Conservation (phyloP, 75 land plant genomes). For the Pinus tabuliformis region DNA sequence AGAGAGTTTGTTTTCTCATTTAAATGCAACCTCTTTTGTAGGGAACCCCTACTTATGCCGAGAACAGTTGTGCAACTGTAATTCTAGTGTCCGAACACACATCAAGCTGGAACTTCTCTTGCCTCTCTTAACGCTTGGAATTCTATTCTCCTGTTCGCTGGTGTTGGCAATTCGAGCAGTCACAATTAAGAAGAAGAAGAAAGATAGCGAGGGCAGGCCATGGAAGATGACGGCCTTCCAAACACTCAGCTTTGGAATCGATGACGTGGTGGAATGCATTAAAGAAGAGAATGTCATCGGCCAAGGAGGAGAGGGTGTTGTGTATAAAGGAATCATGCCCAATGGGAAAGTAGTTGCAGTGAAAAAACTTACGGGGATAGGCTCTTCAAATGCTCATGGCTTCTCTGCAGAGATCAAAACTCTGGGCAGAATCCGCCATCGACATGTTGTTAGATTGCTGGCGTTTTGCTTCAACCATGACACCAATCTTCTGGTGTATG, state of each 20-base stretch:
- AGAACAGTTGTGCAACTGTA: slow-evolving; percentile 5
- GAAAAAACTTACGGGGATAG: slow-evolving; percentile 52
- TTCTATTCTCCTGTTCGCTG: slow-evolving; percentile 27
- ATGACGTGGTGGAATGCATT: slow-evolving; percentile 57
- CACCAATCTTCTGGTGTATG: slow-evolving; percentile 61
- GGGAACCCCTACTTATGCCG: slow-evolving; percentile 48
- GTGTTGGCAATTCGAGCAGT: slow-evolving; percentile 23
- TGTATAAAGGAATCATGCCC: slow-evolving; percentile 68
- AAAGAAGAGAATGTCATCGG: slow-evolving; percentile 78
- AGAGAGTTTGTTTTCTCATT: neutral
- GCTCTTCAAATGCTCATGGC: slow-evolving; percentile 48
- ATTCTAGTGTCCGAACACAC: no score
- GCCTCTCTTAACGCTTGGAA: slow-evolving; percentile 28
- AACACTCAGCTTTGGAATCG: slow-evolving; percentile 47
- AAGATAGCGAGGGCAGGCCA: slow-evolving; percentile 4
- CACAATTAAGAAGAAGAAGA: slow-evolving; percentile 11
- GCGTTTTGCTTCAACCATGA: slow-evolving; percentile 65
- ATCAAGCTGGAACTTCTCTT: neutral
- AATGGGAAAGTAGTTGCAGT: slow-evolving; percentile 74
- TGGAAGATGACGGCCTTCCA: slow-evolving; percentile 79
- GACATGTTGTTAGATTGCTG: slow-evolving; percentile 63
- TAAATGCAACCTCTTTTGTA: slow-evolving; percentile 29
- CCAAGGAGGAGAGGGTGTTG: slow-evolving; percentile 78
- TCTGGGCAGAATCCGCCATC: slow-evolving; percentile 64
- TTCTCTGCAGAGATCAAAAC: slow-evolving; percentile 69